phyloP scores from a whole-genome alignment of 1,139 yeast species.

The Starmera stellimalicola region DNA sequence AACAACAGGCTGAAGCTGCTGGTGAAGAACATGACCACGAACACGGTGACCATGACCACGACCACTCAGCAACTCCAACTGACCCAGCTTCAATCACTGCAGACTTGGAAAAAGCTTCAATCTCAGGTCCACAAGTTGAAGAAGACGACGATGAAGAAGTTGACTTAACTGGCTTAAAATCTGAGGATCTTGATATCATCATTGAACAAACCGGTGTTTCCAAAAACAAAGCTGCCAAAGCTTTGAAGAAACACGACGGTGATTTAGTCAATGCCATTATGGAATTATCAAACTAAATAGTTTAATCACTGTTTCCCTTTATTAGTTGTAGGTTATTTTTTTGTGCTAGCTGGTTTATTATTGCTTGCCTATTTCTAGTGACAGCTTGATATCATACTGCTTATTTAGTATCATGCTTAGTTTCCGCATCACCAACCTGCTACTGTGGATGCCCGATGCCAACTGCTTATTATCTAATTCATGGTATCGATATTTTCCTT shows the following conservation, averaged over 20 bases:
- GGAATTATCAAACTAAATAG: conserved; percentile 47
- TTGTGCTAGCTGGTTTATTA: not conserved
- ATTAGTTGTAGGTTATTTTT: not conserved
- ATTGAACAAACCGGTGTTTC: conserved; percentile 86
- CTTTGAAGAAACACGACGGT: conserved; percentile 81
- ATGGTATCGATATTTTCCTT: too few relatives aligned
- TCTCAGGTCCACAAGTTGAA: conserved; percentile 27
- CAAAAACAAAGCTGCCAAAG: conserved; percentile 83
- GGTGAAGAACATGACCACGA: conserved; percentile 25
- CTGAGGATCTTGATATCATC: conserved; percentile 73
- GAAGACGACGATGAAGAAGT: conserved; percentile 63
- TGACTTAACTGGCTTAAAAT: conserved; percentile 73
- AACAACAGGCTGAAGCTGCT: conserved; percentile 63
- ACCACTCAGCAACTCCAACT: conserved; percentile 28
- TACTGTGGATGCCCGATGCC: too few relatives aligned
- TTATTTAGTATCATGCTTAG: too few relatives aligned
- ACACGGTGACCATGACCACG: conserved; percentile 8
- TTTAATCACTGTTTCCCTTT: too few relatives aligned
- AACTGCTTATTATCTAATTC: too few relatives aligned
- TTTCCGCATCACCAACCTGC: too few relatives aligned
- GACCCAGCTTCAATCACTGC: conserved; percentile 81
- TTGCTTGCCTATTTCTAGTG: too few relatives aligned
- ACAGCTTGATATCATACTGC: too few relatives aligned
- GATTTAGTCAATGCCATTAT: conserved; percentile 95
- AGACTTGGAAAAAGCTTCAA: conserved; percentile 78